These are phyloP conservation scores for Talaromyces nanjingensis DNA, from an alignment of 495 filamentous ascomycete species.

Conservation along the genomic window DNA sequence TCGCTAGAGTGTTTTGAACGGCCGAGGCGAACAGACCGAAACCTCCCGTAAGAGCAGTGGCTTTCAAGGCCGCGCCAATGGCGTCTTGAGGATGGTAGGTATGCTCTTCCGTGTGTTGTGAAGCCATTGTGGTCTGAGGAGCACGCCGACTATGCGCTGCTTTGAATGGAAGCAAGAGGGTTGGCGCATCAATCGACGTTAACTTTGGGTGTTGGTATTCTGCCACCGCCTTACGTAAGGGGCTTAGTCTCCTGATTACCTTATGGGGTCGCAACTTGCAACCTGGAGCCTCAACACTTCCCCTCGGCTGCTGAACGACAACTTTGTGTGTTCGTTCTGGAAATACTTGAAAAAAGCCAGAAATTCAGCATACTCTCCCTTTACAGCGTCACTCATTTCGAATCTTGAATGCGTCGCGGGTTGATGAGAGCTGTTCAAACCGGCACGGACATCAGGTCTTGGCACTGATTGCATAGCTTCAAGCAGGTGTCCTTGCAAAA, in stretches of 20 bases:
- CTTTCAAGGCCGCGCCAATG: slow-evolving; percentile 55
- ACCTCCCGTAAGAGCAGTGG: slow-evolving; percentile 55
- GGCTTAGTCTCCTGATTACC: not conserved
- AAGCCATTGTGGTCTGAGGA: slow-evolving; percentile 38
- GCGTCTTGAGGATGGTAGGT: slow-evolving; percentile 76
- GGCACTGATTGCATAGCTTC: slow-evolving; percentile 4
- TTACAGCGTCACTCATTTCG: not conserved
- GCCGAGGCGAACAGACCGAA: slow-evolving; percentile 67
- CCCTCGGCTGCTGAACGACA: not conserved
- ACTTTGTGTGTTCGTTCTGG: not conserved
- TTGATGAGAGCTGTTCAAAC: not conserved
- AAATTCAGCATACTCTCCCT: not conserved
- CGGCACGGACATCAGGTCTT: not conserved
- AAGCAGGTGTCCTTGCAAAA: not conserved
- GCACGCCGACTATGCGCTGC: slow-evolving; percentile 18
- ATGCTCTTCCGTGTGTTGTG: slow-evolving; percentile 38
- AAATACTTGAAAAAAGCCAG: not conserved
- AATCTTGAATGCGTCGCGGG: not conserved
- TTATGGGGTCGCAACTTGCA: not conserved
- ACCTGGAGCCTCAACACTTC: not conserved
- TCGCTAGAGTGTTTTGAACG: slow-evolving; percentile 76
- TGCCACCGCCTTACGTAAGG: slow-evolving; percentile 10
- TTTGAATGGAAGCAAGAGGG: slow-evolving; percentile 5
- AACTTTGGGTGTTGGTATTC: slow-evolving; percentile 1
- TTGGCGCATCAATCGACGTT: slow-evolving; percentile 7